Conservation (phyloP, 208 protist genomes). For the Trichomonas tenax region DNA sequence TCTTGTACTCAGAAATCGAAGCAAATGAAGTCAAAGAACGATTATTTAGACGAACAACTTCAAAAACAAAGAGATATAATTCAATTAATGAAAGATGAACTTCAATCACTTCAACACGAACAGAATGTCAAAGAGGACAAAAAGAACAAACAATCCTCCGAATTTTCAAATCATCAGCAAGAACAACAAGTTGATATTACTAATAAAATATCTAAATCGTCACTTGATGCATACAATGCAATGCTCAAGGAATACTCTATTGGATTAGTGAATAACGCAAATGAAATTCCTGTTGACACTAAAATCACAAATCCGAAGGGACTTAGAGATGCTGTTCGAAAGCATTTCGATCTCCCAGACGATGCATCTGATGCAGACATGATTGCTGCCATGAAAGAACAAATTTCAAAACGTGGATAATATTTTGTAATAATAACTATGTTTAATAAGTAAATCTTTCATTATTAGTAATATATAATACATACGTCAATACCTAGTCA, state of each 20-base stretch:
- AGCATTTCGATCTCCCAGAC: background rate
- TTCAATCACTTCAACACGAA: background rate
- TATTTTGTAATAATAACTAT: background rate
- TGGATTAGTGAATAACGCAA: background rate
- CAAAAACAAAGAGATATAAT: background rate
- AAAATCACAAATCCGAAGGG: background rate
- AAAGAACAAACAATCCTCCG: background rate
- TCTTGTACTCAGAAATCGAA: background rate
- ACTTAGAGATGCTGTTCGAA: background rate
- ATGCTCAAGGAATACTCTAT: background rate
- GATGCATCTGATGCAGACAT: background rate
- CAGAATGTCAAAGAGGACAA: background rate
- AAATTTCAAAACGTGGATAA: background rate
- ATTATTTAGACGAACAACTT: background rate
- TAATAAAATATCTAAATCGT: background rate
- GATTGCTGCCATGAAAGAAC: background rate
- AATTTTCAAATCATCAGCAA: background rate
- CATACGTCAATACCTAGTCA: no score
- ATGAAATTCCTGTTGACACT: background rate
- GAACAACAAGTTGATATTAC: background rate
- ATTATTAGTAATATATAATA: no score
- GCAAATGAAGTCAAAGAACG: background rate
- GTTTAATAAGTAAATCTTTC: no score
- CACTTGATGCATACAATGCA: background rate
- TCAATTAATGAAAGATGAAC: background rate